Evolutionary conservation across 1,139 yeast species (phyloP), one percentile per base, ranked within the genome.

Genomic region (Wickerhamiella infanticola): DNA sequence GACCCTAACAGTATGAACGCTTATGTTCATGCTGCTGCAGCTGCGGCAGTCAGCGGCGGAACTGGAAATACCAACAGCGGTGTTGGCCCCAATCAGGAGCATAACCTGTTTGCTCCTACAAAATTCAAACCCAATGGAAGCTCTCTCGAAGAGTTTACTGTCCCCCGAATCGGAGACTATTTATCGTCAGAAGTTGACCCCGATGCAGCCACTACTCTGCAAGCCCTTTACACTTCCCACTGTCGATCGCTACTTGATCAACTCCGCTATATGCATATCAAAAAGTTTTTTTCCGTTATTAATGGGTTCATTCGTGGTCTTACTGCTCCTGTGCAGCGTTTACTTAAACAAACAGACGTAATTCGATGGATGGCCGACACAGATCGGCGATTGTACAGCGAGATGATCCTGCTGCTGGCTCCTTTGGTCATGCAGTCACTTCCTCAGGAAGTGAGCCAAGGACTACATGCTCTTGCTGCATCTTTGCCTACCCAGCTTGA

Each of bases 181-280:
- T 53, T 79, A 37, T 24, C 40, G 24, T 31, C 47, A 8, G 71
- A 69, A 35, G 61, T 69, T 2, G 85, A 80, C 54, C 58, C 60
- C 24, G 86, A 79, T 55, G 69, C 74, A 40, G 79, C 79, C 3
- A 77, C 74, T 37, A 77, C 84, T 0, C 65, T 81, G 42, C 70
- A 67, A 48, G 75, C 77, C 4, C 61, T 77, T 33, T 82, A 82
- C 62, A 72, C 72, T 51, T 70, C 77, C 4, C 82, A 80, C 55
- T 77, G 83, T 54, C 72, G 73, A 39, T 61, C 77, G 4, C 63
- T 81, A 41, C 74, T 81, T 51, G 85, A 81, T 52, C 68, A 77
- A 41, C 64, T 84, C 51, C 68, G 93, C 52, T 79, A 69, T 58
- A 73, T 83, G 77, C 82, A 80, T 51, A 63, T 80, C 47, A 75